Evolutionary conservation across 1,139 yeast species (phyloP).

Genomic region (Saccharomyces hybrid): DNA sequence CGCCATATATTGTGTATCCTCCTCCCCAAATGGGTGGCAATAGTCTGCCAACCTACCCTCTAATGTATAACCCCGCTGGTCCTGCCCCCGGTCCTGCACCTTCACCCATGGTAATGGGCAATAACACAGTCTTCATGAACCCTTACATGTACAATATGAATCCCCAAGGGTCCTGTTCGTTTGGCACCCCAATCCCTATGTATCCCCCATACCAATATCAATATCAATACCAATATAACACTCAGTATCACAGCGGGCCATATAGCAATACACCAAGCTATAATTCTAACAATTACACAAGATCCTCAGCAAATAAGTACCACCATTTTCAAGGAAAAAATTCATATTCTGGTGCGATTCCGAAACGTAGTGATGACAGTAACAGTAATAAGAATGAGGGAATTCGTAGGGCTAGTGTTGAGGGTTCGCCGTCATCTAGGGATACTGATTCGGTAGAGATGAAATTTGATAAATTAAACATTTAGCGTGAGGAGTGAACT

Average conservation of each 20-base stretch:
- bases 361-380: background rate
- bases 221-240: conserved; percentile 1
- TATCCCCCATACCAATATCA: conserved; percentile 2
- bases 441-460: background rate
- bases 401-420: background rate
- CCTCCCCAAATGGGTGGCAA: conserved; percentile 1
- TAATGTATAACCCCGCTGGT: background rate
- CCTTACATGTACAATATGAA: conserved; percentile 1
- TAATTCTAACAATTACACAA: background rate
- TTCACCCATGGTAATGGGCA: background rate
- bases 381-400: background rate
- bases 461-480: background rate
- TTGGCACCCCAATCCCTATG: background rate
- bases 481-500: background rate
- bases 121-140: background rate
- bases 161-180: background rate
- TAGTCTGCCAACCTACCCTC: background rate
- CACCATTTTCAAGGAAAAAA: background rate
- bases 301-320: background rate
- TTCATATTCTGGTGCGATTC: background rate
- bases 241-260: background rate
- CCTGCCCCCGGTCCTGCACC: background rate
- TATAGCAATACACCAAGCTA: background rate
- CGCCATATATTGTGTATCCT: conserved; percentile 17
- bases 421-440: background rate